Evolutionary conservation across 148 eudicot genomes (phyloP).

Genomic region (Amaranthus hypochondriacus): DNA sequence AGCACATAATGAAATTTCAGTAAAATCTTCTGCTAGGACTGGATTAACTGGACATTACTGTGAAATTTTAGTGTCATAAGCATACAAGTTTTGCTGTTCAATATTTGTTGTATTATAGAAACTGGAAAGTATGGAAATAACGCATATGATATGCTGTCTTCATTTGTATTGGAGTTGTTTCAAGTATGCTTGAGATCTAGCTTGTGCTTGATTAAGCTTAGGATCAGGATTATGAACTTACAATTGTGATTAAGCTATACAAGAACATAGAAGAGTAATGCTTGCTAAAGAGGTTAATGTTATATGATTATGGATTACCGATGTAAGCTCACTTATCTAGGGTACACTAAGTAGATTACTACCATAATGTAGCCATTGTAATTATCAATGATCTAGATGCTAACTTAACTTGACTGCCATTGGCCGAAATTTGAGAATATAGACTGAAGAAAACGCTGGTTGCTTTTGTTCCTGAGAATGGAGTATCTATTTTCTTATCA

Average conservation of each 20-base stretch:
- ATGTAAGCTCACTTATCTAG: background rate
- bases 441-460: background rate
- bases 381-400: background rate
- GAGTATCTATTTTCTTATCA: background rate
- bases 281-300: constrained; percentile 2
- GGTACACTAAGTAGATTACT: no score
- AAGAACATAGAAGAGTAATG: constrained; percentile 2
- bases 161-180: background rate
- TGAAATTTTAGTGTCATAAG: background rate
- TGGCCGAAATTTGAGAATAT: background rate
- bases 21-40: background rate
- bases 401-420: background rate
- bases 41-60: background rate
- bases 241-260: background rate
- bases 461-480: background rate
- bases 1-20: no score
- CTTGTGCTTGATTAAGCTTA: background rate
- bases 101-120: background rate
- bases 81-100: background rate
- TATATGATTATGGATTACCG: background rate
- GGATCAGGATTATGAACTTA: no score
- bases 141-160: background rate
- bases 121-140: background rate
- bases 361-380: background rate
- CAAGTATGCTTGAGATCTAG: background rate